These are phyloP conservation scores for Apophysomyces variabilis DNA, from an alignment of 371 early-diverging fungal species.

Conservation along the genomic window DNA sequence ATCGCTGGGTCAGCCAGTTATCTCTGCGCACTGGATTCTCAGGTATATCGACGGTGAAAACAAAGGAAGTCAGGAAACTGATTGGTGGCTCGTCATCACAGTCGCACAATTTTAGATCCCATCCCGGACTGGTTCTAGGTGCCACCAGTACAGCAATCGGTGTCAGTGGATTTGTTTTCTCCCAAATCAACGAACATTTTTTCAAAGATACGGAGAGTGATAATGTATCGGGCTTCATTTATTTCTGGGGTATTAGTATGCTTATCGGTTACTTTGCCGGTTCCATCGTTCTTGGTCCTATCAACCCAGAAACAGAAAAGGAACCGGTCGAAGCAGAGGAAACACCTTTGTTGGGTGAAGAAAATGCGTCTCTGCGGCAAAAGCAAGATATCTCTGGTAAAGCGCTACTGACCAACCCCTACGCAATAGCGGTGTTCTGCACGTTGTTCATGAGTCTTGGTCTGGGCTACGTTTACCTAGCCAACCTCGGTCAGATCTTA, in stretches of 20 bases:
- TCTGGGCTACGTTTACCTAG: conserved; percentile 51
- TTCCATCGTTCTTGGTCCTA: conserved; percentile 41
- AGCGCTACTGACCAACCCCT: conserved; percentile 37
- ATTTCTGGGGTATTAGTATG: conserved; percentile 39
- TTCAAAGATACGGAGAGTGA: conserved; percentile 31
- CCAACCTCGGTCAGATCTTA: conserved; percentile 46
- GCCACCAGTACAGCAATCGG: conserved; percentile 46
- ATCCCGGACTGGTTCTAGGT: conserved; percentile 52
- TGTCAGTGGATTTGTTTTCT: conserved; percentile 48
- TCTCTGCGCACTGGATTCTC: conserved; percentile 50
- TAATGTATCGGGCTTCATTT: conserved; percentile 37
- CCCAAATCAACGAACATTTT: conserved; percentile 48
- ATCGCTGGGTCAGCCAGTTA: conserved; percentile 48
- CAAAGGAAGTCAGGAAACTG: neutral
- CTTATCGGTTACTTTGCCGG: conserved; percentile 32
- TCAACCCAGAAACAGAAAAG: neutral
- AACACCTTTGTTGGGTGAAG: conserved; percentile 1
- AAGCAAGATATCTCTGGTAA: conserved; percentile 26
- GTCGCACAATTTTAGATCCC: conserved; percentile 44
- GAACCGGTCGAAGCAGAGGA: neutral
- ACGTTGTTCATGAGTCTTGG: conserved; percentile 42
- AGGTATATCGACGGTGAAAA: conserved; percentile 30
- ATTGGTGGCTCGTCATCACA: conserved; percentile 4
- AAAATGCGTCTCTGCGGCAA: neutral
- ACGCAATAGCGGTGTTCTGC: conserved; percentile 40